Conservation (phyloP, 306 rosid species). For the Lagenaria siceraria region DNA sequence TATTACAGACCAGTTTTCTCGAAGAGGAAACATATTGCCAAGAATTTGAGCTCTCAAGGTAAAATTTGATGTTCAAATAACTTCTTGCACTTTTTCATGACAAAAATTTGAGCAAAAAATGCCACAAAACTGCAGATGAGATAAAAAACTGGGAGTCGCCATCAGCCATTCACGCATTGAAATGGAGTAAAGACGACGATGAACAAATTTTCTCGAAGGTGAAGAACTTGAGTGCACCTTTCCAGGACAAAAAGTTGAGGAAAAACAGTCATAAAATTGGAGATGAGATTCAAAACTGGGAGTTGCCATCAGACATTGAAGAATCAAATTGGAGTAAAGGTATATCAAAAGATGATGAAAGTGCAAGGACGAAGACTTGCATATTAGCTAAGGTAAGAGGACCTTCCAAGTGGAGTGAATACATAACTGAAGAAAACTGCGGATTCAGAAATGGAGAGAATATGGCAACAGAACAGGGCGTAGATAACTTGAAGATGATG, state of each 20-base stretch:
- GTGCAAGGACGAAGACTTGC: not conserved
- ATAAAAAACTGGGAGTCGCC: conserved; percentile 9
- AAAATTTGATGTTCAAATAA: not conserved
- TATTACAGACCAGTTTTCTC: conserved; percentile 17
- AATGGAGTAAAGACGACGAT: conserved; percentile 10
- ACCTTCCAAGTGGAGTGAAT: conserved; percentile 59
- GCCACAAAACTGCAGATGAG: conserved; percentile 15
- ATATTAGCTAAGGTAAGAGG: conserved; percentile 4
- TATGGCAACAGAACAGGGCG: not conserved
- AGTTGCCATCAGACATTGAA: not conserved
- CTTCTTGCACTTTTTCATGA: not conserved
- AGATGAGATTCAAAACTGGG: conserved; percentile 15
- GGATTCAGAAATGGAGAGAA: not conserved
- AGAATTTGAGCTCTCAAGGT: conserved; percentile 27
- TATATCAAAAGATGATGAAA: conserved; percentile 6
- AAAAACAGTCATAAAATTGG: not conserved
- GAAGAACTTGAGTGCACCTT: not conserved
- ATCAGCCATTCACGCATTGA: conserved; percentile 3
- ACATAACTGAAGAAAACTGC: conserved; percentile 24
- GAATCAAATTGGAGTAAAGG: conserved; percentile 8
- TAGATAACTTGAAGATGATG: conserved; percentile 13
- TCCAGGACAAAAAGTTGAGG: not conserved
- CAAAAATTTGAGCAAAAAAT: not conserved
- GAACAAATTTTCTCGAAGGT: conserved; percentile 5
- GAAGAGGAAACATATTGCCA: conserved; percentile 14